A percentile compares a stretch with the other conserved stretches of the same genome.
Evolutionary conservation across 805 yeast species (phyloP).

Genomic region (Saturnispora quitensis): DNA sequence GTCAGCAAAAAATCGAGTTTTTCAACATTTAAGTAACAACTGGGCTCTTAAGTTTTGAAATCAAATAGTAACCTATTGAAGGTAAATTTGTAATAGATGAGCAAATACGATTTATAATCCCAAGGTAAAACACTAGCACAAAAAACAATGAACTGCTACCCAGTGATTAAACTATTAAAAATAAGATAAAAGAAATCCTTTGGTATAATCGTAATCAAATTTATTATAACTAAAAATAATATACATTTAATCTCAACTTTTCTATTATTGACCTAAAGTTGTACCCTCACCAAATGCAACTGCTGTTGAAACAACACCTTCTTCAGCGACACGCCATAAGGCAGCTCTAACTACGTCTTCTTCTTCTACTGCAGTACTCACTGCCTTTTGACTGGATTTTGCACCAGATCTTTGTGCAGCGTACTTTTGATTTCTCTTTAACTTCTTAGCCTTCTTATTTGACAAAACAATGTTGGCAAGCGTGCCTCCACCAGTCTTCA

Average conservation of each 20-base stretch:
- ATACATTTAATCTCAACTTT: not conserved
- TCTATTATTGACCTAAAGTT: constrained; percentile 41
- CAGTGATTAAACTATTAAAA: no score
- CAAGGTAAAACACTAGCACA: no score
- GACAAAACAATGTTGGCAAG: constrained; percentile 56
- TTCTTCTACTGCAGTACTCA: constrained; percentile 40
- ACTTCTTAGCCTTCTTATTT: constrained; percentile 68
- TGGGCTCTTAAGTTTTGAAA: no score
- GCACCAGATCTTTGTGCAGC: constrained; percentile 39
- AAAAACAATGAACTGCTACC: no score
- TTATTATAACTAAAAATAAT: not conserved
- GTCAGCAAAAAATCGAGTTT: no score
- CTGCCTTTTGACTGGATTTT: constrained; percentile 32
- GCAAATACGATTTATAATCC: no score
- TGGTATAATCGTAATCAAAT: not conserved
- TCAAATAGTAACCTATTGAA: no score
- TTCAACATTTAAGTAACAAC: no score
- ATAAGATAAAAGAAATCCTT: no score
- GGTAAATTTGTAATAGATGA: no score
- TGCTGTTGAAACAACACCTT: constrained; percentile 35
- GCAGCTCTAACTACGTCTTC: constrained; percentile 42
- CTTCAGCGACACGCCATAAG: constrained; percentile 65
- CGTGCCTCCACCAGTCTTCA: constrained; percentile 27
- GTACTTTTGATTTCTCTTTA: constrained; percentile 71
- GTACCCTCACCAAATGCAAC: constrained; percentile 62